phyloP scores from a whole-genome alignment of 2,329 filamentous ascomycete species.

The Sarocladium oryzae region DNA sequence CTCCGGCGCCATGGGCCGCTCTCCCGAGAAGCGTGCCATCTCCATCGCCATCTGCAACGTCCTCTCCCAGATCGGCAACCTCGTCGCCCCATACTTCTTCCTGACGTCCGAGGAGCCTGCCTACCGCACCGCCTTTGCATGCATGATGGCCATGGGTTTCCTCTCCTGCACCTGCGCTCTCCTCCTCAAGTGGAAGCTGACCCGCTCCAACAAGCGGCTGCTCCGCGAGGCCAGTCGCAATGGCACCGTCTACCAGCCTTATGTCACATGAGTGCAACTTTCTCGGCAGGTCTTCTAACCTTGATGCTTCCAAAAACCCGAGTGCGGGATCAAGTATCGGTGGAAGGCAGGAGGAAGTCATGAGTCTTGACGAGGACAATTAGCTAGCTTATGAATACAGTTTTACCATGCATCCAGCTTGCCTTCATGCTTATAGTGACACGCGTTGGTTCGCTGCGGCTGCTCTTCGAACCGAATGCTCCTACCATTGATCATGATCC shows the following conservation, averaged over 20 bases:
- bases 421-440: too few relatives aligned
- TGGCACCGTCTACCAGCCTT: conserved; percentile 15
- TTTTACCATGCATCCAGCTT: too few relatives aligned
- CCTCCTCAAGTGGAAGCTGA: conserved; percentile 14
- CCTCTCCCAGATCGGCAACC: conserved; percentile 9
- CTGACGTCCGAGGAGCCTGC: conserved; percentile 13
- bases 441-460: too few relatives aligned
- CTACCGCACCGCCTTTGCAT: conserved; percentile 14
- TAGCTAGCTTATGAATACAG: too few relatives aligned
- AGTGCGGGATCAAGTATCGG: too few relatives aligned
- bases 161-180: conserved; percentile 13
- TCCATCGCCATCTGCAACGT: conserved; percentile 13
- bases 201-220: conserved; percentile 15
- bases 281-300: not conserved
- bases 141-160: conserved; percentile 16
- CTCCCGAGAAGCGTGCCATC: conserved; percentile 16
- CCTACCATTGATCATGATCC: too few relatives aligned
- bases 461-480: too few relatives aligned
- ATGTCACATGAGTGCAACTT: conserved; percentile 11
- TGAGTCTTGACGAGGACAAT: too few relatives aligned
- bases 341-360: too few relatives aligned
- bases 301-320: too few relatives aligned
- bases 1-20: conserved; percentile 13
- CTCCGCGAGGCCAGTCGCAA: conserved; percentile 12
- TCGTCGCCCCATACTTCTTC: conserved; percentile 13